Conservation (phyloP, 768 basidiomycete species). For the Amanita rimosa region DNA sequence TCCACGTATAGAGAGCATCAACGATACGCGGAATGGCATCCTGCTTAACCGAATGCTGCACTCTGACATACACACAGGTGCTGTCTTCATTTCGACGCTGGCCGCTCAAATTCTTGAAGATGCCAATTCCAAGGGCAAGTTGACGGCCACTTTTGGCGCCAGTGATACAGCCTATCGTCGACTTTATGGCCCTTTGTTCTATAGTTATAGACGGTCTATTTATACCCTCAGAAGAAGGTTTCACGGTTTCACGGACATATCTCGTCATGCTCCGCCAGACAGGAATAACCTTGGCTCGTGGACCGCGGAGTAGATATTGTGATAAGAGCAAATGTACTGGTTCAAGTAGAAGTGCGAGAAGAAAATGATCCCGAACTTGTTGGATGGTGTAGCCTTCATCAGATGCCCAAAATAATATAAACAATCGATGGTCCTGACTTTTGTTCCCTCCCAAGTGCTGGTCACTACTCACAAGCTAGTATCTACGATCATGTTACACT, state of each 20-base stretch:
- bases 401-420: too few species aligned
- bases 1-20: too few species aligned
- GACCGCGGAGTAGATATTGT: conserved; percentile 66
- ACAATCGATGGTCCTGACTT: too few species aligned
- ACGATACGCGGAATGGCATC: too few species aligned
- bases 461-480: too few species aligned
- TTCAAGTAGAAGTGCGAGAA: conserved; percentile 1
- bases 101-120: conserved; percentile 50
- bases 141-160: conserved; percentile 58
- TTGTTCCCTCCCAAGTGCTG: too few species aligned
- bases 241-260: conserved; percentile 86
- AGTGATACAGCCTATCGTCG: conserved; percentile 85
- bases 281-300: conserved; percentile 70
- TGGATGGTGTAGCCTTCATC: too few species aligned
- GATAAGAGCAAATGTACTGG: conserved; percentile 24
- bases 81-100: conserved; percentile 86
- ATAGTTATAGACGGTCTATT: conserved; percentile 84
- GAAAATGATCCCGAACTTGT: too few species aligned
- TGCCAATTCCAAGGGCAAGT: conserved; percentile 20
- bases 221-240: conserved; percentile 85
- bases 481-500: too few species aligned
- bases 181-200: conserved; percentile 89
- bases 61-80: too few species aligned
- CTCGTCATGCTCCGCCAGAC: conserved; percentile 61
- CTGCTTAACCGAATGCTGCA: too few species aligned